A percentile compares a stretch with the other conserved stretches of the same genome.
phyloP scores from a whole-genome alignment of 495 filamentous ascomycete species.

The Extremus antarcticus region DNA sequence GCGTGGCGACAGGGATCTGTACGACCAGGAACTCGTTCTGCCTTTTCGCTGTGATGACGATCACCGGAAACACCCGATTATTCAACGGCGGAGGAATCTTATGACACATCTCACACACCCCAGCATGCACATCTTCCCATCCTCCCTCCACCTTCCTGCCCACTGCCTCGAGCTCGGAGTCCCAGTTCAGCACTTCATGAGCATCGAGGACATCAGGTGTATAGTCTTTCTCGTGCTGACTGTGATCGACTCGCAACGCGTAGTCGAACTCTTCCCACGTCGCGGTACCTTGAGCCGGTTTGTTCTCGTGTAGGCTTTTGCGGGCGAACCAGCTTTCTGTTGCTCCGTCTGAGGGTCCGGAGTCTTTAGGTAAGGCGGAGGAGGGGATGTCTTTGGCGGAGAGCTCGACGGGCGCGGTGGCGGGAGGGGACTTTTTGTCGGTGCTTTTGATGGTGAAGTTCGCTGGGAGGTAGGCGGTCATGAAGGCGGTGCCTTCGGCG shows the following conservation, averaged over 20 bases:
- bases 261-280: slow-evolving; percentile 53
- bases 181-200: slow-evolving; percentile 44
- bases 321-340: slow-evolving; percentile 61
- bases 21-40: slow-evolving; percentile 21
- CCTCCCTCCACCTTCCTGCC: slow-evolving; percentile 29
- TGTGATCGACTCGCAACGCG: slow-evolving; percentile 51
- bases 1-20: slow-evolving; percentile 35
- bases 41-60: slow-evolving; percentile 34
- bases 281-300: slow-evolving; percentile 45
- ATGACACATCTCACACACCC: slow-evolving; percentile 41
- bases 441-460: slow-evolving; percentile 33
- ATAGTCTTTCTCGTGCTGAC: slow-evolving; percentile 57
- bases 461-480: slow-evolving; percentile 34
- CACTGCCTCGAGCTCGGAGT: slow-evolving; percentile 26
- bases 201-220: slow-evolving; percentile 56
- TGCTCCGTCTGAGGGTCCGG: slow-evolving; percentile 8
- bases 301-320: slow-evolving; percentile 50
- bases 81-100: slow-evolving; percentile 38
- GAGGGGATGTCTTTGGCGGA: slow-evolving; percentile 34
- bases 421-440: slow-evolving; percentile 36
- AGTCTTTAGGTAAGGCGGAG: slow-evolving; percentile 28
- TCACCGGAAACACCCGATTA: slow-evolving; percentile 46
- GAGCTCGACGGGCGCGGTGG: slow-evolving; percentile 37
- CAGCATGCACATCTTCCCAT: slow-evolving; percentile 43
- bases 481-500: slow-evolving; percentile 45